A percentile compares a stretch with the other conserved stretches of the same genome.
Evolutionary conservation across 495 filamentous ascomycete species (phyloP).

Genomic region (Penicillium pancosmium): DNA sequence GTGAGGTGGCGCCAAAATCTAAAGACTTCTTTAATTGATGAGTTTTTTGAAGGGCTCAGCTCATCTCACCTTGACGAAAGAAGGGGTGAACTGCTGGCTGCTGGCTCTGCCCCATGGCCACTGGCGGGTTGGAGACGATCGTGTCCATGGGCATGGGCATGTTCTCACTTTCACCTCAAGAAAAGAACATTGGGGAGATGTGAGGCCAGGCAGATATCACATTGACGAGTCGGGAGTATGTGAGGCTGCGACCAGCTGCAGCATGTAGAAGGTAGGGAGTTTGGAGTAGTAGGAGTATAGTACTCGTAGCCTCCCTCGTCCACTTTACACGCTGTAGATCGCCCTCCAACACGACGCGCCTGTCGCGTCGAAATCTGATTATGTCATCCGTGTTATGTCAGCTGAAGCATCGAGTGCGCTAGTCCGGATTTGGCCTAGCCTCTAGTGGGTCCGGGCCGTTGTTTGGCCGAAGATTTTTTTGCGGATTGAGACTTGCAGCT

Average conservation of each 20-base stretch:
- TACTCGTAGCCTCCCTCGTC: neutral
- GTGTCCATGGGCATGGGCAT: slow-evolving; percentile 33
- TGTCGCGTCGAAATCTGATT: slow-evolving; percentile 29
- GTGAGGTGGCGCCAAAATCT: slow-evolving; percentile 26
- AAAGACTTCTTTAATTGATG: neutral
- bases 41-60: too few relatives aligned
- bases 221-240: neutral
- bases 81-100: slow-evolving; percentile 47
- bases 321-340: neutral
- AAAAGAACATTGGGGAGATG: neutral
- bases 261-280: neutral
- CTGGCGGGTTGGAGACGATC: slow-evolving; percentile 27
- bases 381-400: slow-evolving; percentile 19
- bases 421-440: slow-evolving; percentile 16
- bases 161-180: slow-evolving; percentile 3
- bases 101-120: slow-evolving; percentile 47
- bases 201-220: neutral
- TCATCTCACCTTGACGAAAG: slow-evolving; percentile 41
- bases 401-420: slow-evolving; percentile 1
- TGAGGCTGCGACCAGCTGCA: neutral
- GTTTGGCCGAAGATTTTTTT: slow-evolving; percentile 48
- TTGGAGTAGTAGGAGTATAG: neutral
- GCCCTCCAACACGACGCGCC: slow-evolving; percentile 30
- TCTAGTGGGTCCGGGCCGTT: slow-evolving; percentile 28
- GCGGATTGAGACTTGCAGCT: slow-evolving; percentile 35